Evolutionary conservation across 2,329 filamentous ascomycete species (phyloP), one percentile per base, ranked within the genome.

Genomic region (Ophiostoma montium): DNA sequence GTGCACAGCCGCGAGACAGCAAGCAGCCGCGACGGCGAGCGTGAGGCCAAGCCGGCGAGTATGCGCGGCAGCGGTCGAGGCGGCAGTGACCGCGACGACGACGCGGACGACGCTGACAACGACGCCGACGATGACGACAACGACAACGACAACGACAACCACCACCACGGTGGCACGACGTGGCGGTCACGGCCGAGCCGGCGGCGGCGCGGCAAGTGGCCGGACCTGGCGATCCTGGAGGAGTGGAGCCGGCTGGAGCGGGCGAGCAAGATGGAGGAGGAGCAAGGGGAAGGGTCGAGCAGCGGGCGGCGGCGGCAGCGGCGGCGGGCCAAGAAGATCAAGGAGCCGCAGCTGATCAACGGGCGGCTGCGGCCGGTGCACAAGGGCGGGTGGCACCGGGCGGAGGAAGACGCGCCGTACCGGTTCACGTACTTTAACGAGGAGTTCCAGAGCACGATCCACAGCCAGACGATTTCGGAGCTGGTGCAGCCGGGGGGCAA

Each of bases 341-440:
- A 84, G 6, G 92, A 98, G 61, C 92, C 92, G 10, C 81, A 95
- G 59, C 78, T 96, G 57, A 82, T 98, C 52, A 90, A 90, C 52
- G 92, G 92, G 0, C 78, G 92, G 48, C 68, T 98, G 41, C 80
- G 92, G 5, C 88, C 89, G 12, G 79, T 86, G 35, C 80, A 84
- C 54, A 77, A 76, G 57, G 18, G 77, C 13, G n/a, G n/a, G n/a
- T 98, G 90, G 90, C 90, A 87, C 62, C 78, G 84, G 35, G 80
- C 86, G 48, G 86, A 92, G 55, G 89, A 95, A 53, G 90, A 95
- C 55, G 80, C 83, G 0, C 92, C 92, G 0, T 96, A 94, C 63
- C 78, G 92, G 23, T 98, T 95, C 63, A 96, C 92, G 0, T 98
- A 98, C 64, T 98, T 98, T 72, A 96, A 96, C 63, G 92, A 96